Evolutionary conservation across 768 basidiomycete species (phyloP).

Genomic region (Crucibulum laeve): DNA sequence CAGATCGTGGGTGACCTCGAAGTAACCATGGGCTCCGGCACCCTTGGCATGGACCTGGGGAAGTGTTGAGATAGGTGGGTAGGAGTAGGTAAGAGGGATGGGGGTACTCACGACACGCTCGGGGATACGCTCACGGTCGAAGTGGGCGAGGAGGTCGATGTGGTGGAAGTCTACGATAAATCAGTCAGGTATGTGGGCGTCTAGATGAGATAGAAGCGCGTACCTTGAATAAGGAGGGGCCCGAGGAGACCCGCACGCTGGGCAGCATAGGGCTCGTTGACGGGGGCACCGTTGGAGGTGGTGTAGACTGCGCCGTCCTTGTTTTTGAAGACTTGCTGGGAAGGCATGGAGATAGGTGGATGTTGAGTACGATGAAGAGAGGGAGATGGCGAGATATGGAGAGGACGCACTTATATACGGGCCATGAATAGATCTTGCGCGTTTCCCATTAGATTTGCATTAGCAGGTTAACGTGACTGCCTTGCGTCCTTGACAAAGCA

Average conservation of each 20-base stretch:
- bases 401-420: not conserved
- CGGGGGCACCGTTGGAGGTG: slow-evolving; percentile 80
- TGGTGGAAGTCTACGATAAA: slow-evolving; percentile 69
- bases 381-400: not conserved
- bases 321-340: slow-evolving; percentile 48
- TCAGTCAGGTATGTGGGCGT: slow-evolving; percentile 9
- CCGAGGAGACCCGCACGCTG: slow-evolving; percentile 73
- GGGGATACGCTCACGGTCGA: slow-evolving; percentile 93
- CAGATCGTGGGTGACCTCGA: slow-evolving; percentile 84
- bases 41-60: slow-evolving; percentile 86
- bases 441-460: not conserved
- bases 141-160: slow-evolving; percentile 88
- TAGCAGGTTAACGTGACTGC: not conserved
- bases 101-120: slow-evolving; percentile 72
- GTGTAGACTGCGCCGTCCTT: slow-evolving; percentile 71
- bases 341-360: slow-evolving; percentile 47
- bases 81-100: not conserved
- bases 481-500: not conserved
- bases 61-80: slow-evolving; percentile 20
- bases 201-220: slow-evolving; percentile 10
- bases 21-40: slow-evolving; percentile 90
- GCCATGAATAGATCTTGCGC: not conserved
- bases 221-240: slow-evolving; percentile 87
- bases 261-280: slow-evolving; percentile 70
- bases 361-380: slow-evolving; percentile 10